Evolutionary conservation across 2,329 filamentous ascomycete genomes (phyloP), one percentile per base, ranked within the genome.

Genomic region (Coniosporium tulheliwenetii): DNA sequence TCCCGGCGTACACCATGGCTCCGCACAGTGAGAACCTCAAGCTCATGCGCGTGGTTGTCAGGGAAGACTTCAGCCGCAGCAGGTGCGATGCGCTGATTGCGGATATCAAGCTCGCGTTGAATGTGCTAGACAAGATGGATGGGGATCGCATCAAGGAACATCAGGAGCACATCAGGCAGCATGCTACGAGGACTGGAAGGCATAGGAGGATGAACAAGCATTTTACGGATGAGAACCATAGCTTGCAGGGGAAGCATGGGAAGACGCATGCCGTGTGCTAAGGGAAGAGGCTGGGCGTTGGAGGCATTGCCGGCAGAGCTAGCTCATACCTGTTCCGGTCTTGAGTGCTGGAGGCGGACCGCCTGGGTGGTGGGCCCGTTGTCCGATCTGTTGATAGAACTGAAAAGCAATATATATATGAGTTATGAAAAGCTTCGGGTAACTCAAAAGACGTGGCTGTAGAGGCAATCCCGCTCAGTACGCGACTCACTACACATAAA

Each of bases 1-100:
- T 95, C 0, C 89, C 89, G 0, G 89, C 89, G 0, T 96, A 96
- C 64, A 96, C 87, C 33, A 95, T 95, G 89, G 89, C 89, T 1
- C 87, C 87, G 13, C 72, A 93, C 57, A 86, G 84, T 13, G 69
- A 84, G 42, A 68, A 77, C 47, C 70, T 95, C 54, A 93, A 94
- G 71, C 80, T 96, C 73, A 77, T 95, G 67, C 79, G 89, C 32
- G 77, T 95, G 4, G 89, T 96, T 1, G 84, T 95, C 4, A 77
- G 89, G 39, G 89, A 95, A 62, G 89, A 95, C 63, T 95, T 96
- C 51, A 83, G 77, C 37, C 79, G 81, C 59, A 77, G 71, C 49
- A 73, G 87, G 33, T 93, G 85, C 54, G 86, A 96, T 55, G 68
- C 75, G 8, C 67, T 96, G 37, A 62, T 95, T 45, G 52, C 58